phyloP scores from a whole-genome alignment of 2,329 filamentous ascomycete genomes.

The Penicillium sp. region DNA sequence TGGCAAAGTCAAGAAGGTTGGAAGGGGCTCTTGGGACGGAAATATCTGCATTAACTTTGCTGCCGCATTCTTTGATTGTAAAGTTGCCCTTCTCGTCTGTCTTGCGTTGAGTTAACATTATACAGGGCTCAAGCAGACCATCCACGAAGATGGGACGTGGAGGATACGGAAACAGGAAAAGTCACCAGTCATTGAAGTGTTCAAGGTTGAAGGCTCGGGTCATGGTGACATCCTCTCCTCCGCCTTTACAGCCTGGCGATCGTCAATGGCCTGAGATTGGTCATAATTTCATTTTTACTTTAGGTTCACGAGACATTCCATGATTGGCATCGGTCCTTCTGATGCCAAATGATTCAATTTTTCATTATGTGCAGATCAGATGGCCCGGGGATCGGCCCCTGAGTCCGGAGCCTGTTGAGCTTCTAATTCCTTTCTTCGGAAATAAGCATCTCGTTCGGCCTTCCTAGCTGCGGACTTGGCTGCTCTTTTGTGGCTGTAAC shows the following conservation, averaged over 20 bases:
- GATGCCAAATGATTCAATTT: background rate
- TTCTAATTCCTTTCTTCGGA: slow-evolving; percentile 25
- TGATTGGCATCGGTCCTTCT: background rate
- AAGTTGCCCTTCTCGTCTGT: slow-evolving; percentile 31
- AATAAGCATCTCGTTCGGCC: slow-evolving; percentile 32
- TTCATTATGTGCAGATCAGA: background rate
- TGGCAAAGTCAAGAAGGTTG: slow-evolving; percentile 64
- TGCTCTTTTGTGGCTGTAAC: slow-evolving; percentile 57
- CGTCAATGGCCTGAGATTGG: background rate
- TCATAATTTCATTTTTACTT: background rate
- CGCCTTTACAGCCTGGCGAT: slow-evolving; percentile 72
- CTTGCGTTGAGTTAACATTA: slow-evolving; percentile 1
- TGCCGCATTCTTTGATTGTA: slow-evolving; percentile 72
- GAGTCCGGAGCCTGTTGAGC: background rate
- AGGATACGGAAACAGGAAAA: slow-evolving; percentile 67
- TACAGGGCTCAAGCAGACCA: slow-evolving; percentile 61
- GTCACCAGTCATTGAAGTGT: slow-evolving; percentile 67
- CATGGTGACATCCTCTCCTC: slow-evolving; percentile 73
- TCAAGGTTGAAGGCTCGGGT: slow-evolving; percentile 69
- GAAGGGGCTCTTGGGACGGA: slow-evolving; percentile 76
- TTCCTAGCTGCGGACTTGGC: slow-evolving; percentile 44
- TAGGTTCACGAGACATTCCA: background rate
- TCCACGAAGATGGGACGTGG: slow-evolving; percentile 72
- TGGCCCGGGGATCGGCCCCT: background rate
- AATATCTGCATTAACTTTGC: slow-evolving; percentile 93